Evolutionary conservation across 2,329 filamentous ascomycete genomes (phyloP).

Genomic region (Ciborinia camelliae): DNA sequence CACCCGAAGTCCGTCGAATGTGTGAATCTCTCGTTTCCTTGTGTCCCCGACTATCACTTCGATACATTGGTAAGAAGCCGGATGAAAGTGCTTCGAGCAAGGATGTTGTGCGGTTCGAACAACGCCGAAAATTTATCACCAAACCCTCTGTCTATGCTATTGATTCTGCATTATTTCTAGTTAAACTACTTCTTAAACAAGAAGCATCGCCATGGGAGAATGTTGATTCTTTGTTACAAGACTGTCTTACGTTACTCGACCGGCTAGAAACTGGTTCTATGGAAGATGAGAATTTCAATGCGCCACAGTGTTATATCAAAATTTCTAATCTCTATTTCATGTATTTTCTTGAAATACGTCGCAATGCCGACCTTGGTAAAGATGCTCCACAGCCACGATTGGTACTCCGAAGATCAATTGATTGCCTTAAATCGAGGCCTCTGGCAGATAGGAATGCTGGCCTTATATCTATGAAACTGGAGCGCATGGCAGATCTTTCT

Average conservation of each 20-base stretch:
- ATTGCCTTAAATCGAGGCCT: slow-evolving; percentile 55
- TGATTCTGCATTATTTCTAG: slow-evolving; percentile 57
- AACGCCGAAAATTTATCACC: slow-evolving; percentile 48
- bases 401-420: slow-evolving; percentile 61
- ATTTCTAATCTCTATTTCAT: slow-evolving; percentile 70
- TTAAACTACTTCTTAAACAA: slow-evolving; percentile 51
- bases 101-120: slow-evolving; percentile 58
- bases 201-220: slow-evolving; percentile 50
- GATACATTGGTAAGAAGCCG: slow-evolving; percentile 60
- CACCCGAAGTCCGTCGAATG: slow-evolving; percentile 37
- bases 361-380: slow-evolving; percentile 43
- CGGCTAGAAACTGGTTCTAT: slow-evolving; percentile 42
- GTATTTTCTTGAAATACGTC: slow-evolving; percentile 53
- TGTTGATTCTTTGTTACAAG: slow-evolving; percentile 55
- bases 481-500: slow-evolving; percentile 61
- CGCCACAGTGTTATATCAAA: slow-evolving; percentile 55
- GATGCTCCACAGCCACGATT: slow-evolving; percentile 47
- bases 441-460: slow-evolving; percentile 56
- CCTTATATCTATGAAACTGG: slow-evolving; percentile 60
- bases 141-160: slow-evolving; percentile 54
- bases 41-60: slow-evolving; percentile 56
- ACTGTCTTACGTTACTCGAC: slow-evolving; percentile 53
- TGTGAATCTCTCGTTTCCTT: slow-evolving; percentile 56
- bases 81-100: slow-evolving; percentile 51
- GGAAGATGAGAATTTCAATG: slow-evolving; percentile 33